A percentile compares a stretch with the other conserved stretches of the same genome.
phyloP scores from a whole-genome alignment of 768 basidiomycete species.

The Naganishia vishniacii region DNA sequence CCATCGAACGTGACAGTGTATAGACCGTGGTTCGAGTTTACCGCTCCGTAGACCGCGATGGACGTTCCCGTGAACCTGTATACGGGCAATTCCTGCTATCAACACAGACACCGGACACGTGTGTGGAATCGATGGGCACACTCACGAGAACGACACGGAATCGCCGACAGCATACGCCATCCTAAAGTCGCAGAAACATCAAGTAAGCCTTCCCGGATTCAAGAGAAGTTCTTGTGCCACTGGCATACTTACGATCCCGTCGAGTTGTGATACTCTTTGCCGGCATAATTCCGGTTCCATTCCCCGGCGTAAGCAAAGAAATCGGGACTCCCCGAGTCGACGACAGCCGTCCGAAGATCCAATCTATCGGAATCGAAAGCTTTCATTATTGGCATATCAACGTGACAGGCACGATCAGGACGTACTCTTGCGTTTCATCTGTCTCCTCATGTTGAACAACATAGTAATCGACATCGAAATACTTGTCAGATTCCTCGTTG shows the following conservation, averaged over 20 bases:
- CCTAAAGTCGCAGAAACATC: no score
- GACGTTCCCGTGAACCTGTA: conserved; percentile 14
- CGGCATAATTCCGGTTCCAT: not conserved
- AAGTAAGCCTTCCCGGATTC: no score
- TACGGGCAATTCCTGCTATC: no score
- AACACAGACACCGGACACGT: not conserved
- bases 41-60: conserved; percentile 17
- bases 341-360: not conserved
- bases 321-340: not conserved
- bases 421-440: not conserved
- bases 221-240: no score
- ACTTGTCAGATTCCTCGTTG: not conserved
- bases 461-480: conserved; percentile 16
- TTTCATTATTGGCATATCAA: no score
- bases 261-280: not conserved
- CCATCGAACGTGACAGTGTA: conserved; percentile 22
- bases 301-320: not conserved
- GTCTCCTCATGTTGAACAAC: conserved; percentile 1
- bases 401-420: not conserved
- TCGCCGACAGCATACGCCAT: no score
- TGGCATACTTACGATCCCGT: not conserved
- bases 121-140: no score
- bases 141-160: no score
- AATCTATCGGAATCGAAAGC: not conserved
- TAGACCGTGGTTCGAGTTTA: conserved; percentile 23